These are phyloP conservation scores for Phytophthora quininea DNA, from an alignment of 352 stramenopile species.

Conservation along the genomic window DNA sequence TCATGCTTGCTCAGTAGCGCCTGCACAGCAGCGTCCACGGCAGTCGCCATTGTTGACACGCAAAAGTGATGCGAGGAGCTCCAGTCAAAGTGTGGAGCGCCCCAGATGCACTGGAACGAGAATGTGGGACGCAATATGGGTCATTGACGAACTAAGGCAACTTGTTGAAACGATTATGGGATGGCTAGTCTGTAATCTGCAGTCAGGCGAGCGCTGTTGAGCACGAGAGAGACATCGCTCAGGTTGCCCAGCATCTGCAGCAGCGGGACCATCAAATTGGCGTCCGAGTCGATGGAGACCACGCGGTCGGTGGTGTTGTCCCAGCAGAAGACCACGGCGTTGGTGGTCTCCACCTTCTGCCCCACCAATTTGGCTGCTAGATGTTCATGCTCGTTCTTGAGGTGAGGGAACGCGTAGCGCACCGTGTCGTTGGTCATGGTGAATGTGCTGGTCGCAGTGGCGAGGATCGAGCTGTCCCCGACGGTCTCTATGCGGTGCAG, in stretches of 20 bases:
- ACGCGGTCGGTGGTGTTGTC: not conserved
- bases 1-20: constrained; percentile 52
- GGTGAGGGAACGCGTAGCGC: not conserved
- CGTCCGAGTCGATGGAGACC: not conserved
- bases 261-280: not conserved
- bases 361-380: not conserved
- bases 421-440: not conserved
- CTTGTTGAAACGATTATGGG: too few species aligned
- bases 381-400: not conserved
- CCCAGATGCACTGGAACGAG: not conserved
- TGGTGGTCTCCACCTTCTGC: not conserved
- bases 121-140: not conserved
- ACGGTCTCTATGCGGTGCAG: not conserved
- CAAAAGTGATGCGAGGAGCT: constrained; percentile 25
- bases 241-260: not conserved
- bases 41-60: constrained; percentile 5
- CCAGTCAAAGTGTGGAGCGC: constrained; percentile 16
- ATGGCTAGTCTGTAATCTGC: too few species aligned
- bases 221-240: too few species aligned
- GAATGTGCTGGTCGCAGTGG: not conserved
- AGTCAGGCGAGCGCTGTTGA: too few species aligned
- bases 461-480: not conserved
- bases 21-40: constrained; percentile 46
- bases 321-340: not conserved
- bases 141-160: not conserved